Evolutionary conservation across 768 basidiomycete species (phyloP), one percentile per base, ranked within the genome.

Genomic region (Mycena alexandri): DNA sequence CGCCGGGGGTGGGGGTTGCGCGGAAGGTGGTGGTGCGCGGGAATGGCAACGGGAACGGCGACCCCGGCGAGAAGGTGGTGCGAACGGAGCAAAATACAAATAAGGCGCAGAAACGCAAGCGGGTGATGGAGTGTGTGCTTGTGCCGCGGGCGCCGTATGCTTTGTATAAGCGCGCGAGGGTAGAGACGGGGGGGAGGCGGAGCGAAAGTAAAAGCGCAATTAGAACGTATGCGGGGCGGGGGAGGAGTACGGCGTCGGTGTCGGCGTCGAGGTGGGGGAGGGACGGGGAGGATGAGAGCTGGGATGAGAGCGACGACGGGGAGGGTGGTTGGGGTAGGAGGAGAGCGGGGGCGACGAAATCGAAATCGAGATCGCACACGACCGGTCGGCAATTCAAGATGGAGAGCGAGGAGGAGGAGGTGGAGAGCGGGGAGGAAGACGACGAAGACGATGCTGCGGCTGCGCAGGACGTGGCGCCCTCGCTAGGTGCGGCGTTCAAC

Each of bases 401-500:
- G 14, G 24, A 17, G 47, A 61, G 56, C 41, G 38, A 8, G 29
- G 43, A 44, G 12, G 51, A 43, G 33, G 51, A 17, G 47, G 24
- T 11, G 44, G 38, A 16, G 10, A 44, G 46, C 12, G 65, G 58
- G 55, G 57, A 62, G 60, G 11, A 2, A 2, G 12, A 36, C n/a
- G n/a, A n/a, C n/a, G n/a, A n/a, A n/a, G n/a, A n/a, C n/a, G n/a
- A n/a, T n/a, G n/a, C n/a, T n/a, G n/a, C n/a, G n/a, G n/a, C n/a
- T n/a, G n/a, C n/a, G n/a, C n/a, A n/a, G n/a, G n/a, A n/a, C 12
- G 34, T 12, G 34, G 34, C 5, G 34, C 34, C 34, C 34, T 60
- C 57, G 24, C 36, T 68, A 2, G 62, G 36, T 5, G 67, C 51
- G 14, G 67, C 57, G 52, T 46, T 68, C n/a, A 63, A 63, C 33